Conservation (phyloP, 106 monocot genomes). For the Dendrobium catenatum region DNA sequence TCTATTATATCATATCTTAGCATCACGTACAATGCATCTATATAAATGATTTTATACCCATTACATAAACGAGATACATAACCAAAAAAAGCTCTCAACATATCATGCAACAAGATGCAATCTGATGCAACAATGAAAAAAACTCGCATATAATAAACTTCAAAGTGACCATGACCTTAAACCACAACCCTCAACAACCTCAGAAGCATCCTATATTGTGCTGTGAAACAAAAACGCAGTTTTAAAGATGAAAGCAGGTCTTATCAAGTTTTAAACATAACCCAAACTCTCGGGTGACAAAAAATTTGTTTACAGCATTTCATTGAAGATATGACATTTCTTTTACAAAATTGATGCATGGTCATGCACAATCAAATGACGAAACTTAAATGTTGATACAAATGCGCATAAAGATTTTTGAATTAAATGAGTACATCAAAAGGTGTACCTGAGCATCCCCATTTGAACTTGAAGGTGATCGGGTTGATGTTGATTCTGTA, state of each 20-base stretch:
- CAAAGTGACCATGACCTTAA: not conserved
- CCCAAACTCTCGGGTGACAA: not conserved
- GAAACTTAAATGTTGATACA: not conserved
- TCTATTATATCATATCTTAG: not conserved
- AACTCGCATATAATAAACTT: not conserved
- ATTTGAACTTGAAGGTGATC: slow-evolving; percentile 56
- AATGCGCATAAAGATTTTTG: not conserved
- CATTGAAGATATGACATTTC: not conserved
- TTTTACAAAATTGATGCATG: not conserved
- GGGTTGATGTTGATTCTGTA: slow-evolving; percentile 59
- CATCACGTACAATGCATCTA: not conserved
- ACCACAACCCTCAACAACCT: not conserved
- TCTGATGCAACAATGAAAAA: not conserved
- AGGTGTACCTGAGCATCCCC: slow-evolving; percentile 56
- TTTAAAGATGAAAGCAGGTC: not conserved
- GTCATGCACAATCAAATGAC: not conserved
- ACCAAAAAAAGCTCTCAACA: not conserved
- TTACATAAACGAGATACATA: not conserved
- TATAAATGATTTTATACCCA: not conserved
- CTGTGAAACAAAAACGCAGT: not conserved
- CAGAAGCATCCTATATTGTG: not conserved
- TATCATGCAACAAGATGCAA: not conserved
- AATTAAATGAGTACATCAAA: not conserved
- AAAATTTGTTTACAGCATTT: not conserved
- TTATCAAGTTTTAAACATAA: not conserved